Evolutionary conservation across 129 eudicot genomes (phyloP).

Genomic region (Helianthus annuus): DNA sequence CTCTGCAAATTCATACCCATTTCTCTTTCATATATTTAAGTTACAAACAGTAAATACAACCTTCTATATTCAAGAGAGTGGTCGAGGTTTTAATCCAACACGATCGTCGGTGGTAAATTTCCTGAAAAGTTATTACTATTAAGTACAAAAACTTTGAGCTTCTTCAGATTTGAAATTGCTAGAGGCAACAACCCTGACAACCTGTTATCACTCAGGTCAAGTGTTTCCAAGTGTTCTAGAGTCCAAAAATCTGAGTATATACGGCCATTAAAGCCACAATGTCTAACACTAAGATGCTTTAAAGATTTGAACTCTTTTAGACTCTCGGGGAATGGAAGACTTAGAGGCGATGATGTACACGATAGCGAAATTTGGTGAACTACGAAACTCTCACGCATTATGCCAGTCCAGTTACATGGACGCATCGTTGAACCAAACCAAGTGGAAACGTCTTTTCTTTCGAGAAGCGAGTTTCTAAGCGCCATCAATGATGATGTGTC

Average conservation of each 20-base stretch:
- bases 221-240: constrained; percentile 48
- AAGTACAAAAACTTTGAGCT: constrained; percentile 58
- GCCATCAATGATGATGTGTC: constrained; percentile 46
- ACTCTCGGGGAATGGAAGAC: constrained; percentile 60
- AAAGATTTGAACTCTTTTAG: constrained; percentile 54
- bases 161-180: constrained; percentile 43
- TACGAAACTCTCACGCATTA: constrained; percentile 49
- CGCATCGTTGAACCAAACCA: constrained; percentile 60
- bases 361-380: constrained; percentile 51
- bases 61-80: too few species aligned
- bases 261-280: constrained; percentile 60
- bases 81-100: too few species aligned
- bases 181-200: constrained; percentile 54
- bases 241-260: constrained; percentile 63
- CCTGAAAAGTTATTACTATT: constrained; percentile 75
- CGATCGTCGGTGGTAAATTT: constrained; percentile 53
- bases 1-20: too few species aligned
- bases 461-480: constrained; percentile 45
- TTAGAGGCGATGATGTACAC: constrained; percentile 45
- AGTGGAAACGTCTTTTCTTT: constrained; percentile 44
- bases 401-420: constrained; percentile 89
- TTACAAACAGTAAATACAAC: too few species aligned
- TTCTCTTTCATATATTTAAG: too few species aligned
- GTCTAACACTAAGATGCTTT: constrained; percentile 67
- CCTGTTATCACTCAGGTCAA: constrained; percentile 69